phyloP scores from a whole-genome alignment of 441 rosid genomes.

The Sinapis alba region DNA sequence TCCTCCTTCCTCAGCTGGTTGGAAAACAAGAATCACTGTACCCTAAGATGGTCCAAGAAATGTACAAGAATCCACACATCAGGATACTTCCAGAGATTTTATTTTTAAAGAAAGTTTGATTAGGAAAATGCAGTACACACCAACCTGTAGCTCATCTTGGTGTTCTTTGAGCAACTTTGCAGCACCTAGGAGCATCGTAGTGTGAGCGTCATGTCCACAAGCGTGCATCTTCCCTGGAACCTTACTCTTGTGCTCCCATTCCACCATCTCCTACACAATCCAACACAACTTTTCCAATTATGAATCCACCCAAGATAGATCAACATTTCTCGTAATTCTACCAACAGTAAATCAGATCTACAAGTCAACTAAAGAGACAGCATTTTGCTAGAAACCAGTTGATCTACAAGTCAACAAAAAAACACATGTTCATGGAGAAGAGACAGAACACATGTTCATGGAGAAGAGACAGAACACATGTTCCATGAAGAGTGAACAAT shows the following conservation, averaged over 20 bases:
- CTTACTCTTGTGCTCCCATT: constrained; percentile 92
- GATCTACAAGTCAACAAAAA: background rate
- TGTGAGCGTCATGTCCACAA: constrained; percentile 96
- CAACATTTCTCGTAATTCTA: no score
- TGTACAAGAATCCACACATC: background rate
- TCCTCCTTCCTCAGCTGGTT: constrained; percentile 98
- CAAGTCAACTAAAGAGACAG: background rate
- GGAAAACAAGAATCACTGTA: constrained; percentile 83
- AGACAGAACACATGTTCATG: background rate
- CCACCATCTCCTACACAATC: constrained; percentile 78
- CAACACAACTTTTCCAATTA: constrained; percentile 7
- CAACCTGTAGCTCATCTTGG: constrained; percentile 63
- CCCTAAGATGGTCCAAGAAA: constrained; percentile 53
- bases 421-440: no score
- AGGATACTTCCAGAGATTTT: background rate
- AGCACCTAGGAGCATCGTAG: constrained; percentile 89
- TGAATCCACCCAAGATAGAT: constrained; percentile 27
- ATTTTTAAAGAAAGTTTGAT: background rate
- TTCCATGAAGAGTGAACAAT: background rate
- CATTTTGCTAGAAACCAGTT: constrained; percentile 1
- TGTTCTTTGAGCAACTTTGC: constrained; percentile 82
- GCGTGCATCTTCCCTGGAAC: constrained; percentile 91
- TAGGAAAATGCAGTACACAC: constrained; percentile 3
- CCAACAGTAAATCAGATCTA: no score
- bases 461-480: background rate